Evolutionary conservation across 306 rosid species (phyloP).

Genomic region (Citrullus amarus): DNA sequence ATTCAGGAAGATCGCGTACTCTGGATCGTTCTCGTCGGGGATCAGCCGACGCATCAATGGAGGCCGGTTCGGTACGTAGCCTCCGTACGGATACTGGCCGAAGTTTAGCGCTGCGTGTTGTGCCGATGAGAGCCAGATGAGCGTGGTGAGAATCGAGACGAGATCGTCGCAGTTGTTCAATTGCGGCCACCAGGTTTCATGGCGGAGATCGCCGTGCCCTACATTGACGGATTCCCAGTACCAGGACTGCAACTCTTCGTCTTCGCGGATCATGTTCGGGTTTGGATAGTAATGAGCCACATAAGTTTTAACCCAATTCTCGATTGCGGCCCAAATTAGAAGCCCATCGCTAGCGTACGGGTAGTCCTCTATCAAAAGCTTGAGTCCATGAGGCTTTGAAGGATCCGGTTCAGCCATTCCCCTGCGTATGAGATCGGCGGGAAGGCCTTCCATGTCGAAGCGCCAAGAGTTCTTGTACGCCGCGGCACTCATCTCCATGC

Average conservation of each 20-base stretch:
- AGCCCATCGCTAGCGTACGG: constrained; percentile 87
- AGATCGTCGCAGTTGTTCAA: constrained; percentile 47
- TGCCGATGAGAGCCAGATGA: constrained; percentile 86
- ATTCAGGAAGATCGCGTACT: constrained; percentile 39
- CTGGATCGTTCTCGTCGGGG: constrained; percentile 71
- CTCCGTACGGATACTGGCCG: constrained; percentile 94
- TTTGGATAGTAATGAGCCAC: constrained; percentile 69
- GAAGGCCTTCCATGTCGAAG: constrained; percentile 70
- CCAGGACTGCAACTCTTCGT: constrained; percentile 81
- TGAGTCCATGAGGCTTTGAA: constrained; percentile 74
- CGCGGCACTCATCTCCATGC: constrained; percentile 76
- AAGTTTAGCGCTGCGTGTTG: constrained; percentile 98
- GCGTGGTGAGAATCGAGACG: constrained; percentile 47
- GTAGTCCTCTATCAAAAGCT: constrained; percentile 60
- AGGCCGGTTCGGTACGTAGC: constrained; percentile 87
- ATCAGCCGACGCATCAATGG: constrained; percentile 69
- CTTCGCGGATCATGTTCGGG: constrained; percentile 36
- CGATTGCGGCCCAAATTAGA: constrained; percentile 74
- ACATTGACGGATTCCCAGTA: constrained; percentile 77
- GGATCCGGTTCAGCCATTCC: constrained; percentile 87
- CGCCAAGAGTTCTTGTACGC: constrained; percentile 84
- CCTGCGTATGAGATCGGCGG: constrained; percentile 77
- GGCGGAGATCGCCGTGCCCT: constrained; percentile 66
- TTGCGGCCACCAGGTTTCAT: constrained; percentile 81
- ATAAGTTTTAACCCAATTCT: constrained; percentile 63